These are phyloP conservation scores for Aspergillus fumigatiaffinis DNA, from an alignment of 2,329 filamentous ascomycete genomes.

Conservation along the genomic window DNA sequence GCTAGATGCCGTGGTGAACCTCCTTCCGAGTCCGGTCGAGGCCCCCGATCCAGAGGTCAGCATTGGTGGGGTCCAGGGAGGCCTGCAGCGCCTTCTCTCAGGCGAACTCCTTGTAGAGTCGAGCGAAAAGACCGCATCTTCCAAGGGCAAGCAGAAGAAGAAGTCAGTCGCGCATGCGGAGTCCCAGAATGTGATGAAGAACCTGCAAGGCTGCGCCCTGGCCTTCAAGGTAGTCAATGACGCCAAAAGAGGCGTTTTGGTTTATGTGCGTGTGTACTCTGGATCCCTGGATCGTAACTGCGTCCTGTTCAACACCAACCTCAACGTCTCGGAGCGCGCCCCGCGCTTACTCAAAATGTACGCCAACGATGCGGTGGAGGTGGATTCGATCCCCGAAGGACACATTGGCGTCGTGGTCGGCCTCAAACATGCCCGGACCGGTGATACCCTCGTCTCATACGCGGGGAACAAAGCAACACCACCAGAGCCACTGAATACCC, in stretches of 20 bases:
- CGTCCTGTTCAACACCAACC: conserved; percentile 80
- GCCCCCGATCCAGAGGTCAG: conserved; percentile 75
- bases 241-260: conserved; percentile 75
- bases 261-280: conserved; percentile 89
- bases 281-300: conserved; percentile 72
- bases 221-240: conserved; percentile 96
- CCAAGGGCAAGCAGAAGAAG: conserved; percentile 43
- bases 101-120: conserved; percentile 43
- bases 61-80: conserved; percentile 56
- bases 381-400: conserved; percentile 73
- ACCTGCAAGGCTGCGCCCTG: conserved; percentile 65
- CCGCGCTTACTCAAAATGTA: conserved; percentile 85
- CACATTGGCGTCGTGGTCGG: conserved; percentile 94
- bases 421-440: conserved; percentile 85
- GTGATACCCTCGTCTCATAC: conserved; percentile 82
- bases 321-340: conserved; percentile 72
- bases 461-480: conserved; percentile 61
- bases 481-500: conserved; percentile 63
- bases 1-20: conserved; percentile 81
- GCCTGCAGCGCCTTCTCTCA: conserved; percentile 48
- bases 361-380: conserved; percentile 79
- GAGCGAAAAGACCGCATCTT: conserved; percentile 24
- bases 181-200: conserved; percentile 44
- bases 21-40: conserved; percentile 78
- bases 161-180: conserved; percentile 45